Evolutionary conservation across 768 basidiomycete species (phyloP), one percentile per base, ranked within the genome.

Genomic region (Lentinula detonsa): DNA sequence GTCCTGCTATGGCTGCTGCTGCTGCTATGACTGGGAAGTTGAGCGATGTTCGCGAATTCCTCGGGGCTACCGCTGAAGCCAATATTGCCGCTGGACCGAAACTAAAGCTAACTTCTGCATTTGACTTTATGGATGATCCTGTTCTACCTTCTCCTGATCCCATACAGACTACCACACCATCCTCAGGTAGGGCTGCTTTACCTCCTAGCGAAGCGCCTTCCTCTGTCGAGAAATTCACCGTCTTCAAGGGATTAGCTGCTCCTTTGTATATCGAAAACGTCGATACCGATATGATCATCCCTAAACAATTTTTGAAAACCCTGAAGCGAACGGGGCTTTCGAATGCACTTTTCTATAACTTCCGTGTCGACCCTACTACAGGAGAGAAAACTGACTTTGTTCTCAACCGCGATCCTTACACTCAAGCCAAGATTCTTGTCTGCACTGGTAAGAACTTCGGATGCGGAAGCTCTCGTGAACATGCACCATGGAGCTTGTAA

Each of bases 201-300:
- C 78, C 83, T 37, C 68, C 78, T 8, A 63, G 73, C 7, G 69
- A 81, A 33, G 73, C 81, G 1, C 76, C 80, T 13, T 80, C 82
- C 16, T 73, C 75, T 16, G 79, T 81, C 53, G 75, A 78, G 65
- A 88, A 87, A 65, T 93, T 93, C 72, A 83, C 76, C 56, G 68
- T 87, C 54, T 73, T 93, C 57, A 86, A 85, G 69, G 91, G 91
- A 45, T 82, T 91, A 59, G 82, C 88, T 46, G 90, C 89, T 9
- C 90, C 91, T n/a, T 67, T 93, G 73, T 81, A 88, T 71, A 88
- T 89, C 49, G 84, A 88, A 63, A 93, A 93, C 66, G 86, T 95
- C 64, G 93, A 96, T 74, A 96, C 93, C 50, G 93, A 96, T 68
- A 90, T 89, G 85, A 93, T 96, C 71, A 94, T 95, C 69, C 93